A percentile compares a stretch with the other conserved stretches of the same genome.
These are phyloP conservation scores for Neurospora sp. DNA, from an alignment of 495 filamentous ascomycete species.

Conservation along the genomic window DNA sequence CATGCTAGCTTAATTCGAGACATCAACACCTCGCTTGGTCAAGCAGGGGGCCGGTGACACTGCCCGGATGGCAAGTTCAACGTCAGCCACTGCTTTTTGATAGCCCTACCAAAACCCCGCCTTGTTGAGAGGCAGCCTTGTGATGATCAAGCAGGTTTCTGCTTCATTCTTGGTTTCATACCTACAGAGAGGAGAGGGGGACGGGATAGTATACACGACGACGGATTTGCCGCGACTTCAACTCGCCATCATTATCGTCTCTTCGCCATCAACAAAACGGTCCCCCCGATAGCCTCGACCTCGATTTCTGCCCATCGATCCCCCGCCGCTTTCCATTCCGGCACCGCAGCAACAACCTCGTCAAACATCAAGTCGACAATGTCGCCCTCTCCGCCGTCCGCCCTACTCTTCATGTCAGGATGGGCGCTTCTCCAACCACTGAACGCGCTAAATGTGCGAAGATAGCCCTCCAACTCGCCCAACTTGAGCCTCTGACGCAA, in stretches of 20 bases:
- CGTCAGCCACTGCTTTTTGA: background rate
- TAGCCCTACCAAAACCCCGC: background rate
- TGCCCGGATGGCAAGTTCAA: background rate
- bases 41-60: background rate
- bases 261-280: slow-evolving; percentile 42
- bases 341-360: slow-evolving; percentile 34
- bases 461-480: slow-evolving; percentile 44
- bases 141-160: background rate
- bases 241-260: slow-evolving; percentile 16
- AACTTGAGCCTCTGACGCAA: slow-evolving; percentile 42
- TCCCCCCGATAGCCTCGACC: slow-evolving; percentile 46
- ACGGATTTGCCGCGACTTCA: background rate
- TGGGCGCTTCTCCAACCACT: slow-evolving; percentile 44
- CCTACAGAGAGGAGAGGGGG: background rate
- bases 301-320: slow-evolving; percentile 38
- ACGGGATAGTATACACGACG: background rate
- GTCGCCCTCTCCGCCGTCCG: slow-evolving; percentile 41
- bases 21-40: background rate
- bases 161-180: background rate
- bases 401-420: slow-evolving; percentile 32
- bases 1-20: background rate
- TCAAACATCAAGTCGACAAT: slow-evolving; percentile 48
- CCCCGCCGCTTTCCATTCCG: slow-evolving; percentile 38
- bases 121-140: background rate
- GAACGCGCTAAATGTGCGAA: slow-evolving; percentile 46